Conservation (phyloP, 2,329 filamentous ascomycete species). For the Phaeosphaeriaceae sp. region DNA sequence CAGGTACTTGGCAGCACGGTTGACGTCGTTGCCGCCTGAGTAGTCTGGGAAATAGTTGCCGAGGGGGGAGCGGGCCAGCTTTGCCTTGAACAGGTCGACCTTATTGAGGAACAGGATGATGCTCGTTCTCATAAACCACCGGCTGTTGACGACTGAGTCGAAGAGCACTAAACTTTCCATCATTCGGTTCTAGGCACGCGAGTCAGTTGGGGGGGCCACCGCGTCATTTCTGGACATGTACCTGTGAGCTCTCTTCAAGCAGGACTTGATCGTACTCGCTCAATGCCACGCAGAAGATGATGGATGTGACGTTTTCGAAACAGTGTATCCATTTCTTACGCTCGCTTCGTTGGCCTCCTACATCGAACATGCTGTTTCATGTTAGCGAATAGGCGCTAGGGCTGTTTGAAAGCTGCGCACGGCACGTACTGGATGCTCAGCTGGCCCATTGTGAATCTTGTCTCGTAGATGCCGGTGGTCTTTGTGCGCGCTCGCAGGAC, state of each 20-base stretch:
- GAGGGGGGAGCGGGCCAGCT: conserved; percentile 85
- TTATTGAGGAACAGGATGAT: conserved; percentile 99
- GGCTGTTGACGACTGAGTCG: conserved; percentile 97
- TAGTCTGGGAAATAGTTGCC: conserved; percentile 98
- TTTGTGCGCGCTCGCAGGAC: conserved; percentile 95
- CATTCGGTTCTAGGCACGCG: conserved; percentile 82
- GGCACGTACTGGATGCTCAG: conserved; percentile 91
- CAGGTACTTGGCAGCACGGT: conserved; percentile 96
- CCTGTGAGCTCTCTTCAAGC: conserved; percentile 95
- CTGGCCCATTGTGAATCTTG: conserved; percentile 97
- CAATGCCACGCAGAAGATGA: conserved; percentile 97
- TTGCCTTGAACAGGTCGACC: conserved; percentile 96
- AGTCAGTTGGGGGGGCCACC: conserved; percentile 27
- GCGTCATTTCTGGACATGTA: conserved; percentile 53
- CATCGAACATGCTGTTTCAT: conserved; percentile 90
- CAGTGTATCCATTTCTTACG: conserved; percentile 99
- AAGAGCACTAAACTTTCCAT: conserved; percentile 97
- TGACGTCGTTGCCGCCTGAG: conserved; percentile 95
- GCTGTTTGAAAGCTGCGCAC: conserved; percentile 9
- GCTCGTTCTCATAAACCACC: conserved; percentile 99
- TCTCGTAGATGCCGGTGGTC: conserved; percentile 99
- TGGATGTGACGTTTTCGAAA: conserved; percentile 99
- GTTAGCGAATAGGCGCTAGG: conserved; percentile 31
- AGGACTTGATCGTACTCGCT: conserved; percentile 99
- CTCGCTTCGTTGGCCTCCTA: conserved; percentile 95